A percentile compares a stretch with the other conserved stretches of the same genome.
Conservation (phyloP, 257 asterid species). For the Ilex aquifolium region DNA sequence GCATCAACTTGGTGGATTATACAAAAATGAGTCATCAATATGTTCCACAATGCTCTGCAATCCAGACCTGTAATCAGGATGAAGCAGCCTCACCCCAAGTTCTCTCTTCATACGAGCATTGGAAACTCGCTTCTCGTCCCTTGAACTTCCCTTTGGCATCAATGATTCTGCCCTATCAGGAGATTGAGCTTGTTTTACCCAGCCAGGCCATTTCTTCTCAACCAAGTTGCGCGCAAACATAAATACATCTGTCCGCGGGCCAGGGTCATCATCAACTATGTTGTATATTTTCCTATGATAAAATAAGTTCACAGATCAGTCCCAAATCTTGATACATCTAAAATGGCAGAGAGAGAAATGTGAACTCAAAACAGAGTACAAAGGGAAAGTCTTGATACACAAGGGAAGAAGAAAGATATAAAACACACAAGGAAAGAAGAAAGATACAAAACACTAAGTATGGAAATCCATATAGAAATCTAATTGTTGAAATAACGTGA, state of each 20-base stretch:
- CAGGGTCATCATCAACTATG: conserved; percentile 83
- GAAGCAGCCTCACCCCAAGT: conserved; percentile 54
- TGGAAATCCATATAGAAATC: not conserved
- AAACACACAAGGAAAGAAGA: too few species aligned
- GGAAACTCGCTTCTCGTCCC: conserved; percentile 76
- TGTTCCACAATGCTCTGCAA: conserved; percentile 48
- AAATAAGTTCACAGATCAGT: not conserved
- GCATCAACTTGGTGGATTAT: conserved; percentile 10
- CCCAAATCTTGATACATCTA: not conserved
- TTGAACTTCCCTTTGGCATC: conserved; percentile 14
- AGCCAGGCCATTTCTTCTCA: conserved; percentile 49
- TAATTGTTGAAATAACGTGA: too few species aligned
- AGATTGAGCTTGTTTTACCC: conserved; percentile 10
- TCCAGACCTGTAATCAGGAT: conserved; percentile 74
- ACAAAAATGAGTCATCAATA: conserved; percentile 17
- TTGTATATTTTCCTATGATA: conserved; percentile 51
- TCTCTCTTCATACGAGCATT: conserved; percentile 70
- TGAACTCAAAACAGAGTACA: not conserved
- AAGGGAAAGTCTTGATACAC: too few species aligned
- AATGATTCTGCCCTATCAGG: conserved; percentile 25
- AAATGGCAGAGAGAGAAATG: not conserved
- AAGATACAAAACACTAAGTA: not conserved
- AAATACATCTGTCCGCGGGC: conserved; percentile 70
- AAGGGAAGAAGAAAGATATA: too few species aligned
- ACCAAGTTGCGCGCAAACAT: conserved; percentile 55